Evolutionary conservation across 2,329 filamentous ascomycete genomes (phyloP).

Genomic region (Lasiodiplodia sp.): DNA sequence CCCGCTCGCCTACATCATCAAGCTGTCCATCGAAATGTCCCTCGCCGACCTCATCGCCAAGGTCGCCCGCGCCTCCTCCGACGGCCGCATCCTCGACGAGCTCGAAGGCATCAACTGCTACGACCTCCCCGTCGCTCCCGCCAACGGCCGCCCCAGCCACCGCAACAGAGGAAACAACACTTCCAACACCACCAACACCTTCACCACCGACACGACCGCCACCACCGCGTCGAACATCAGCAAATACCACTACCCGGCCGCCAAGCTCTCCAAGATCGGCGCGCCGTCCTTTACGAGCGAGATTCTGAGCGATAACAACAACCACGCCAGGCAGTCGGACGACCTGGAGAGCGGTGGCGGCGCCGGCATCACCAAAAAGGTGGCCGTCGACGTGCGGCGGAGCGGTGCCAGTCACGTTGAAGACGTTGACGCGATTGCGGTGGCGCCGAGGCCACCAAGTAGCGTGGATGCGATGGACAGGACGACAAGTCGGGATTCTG

Average conservation of each 20-base stretch:
- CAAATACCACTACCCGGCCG: background rate
- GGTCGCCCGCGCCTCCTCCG: slow-evolving; percentile 38
- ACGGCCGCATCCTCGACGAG: background rate
- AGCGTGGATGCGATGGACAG: background rate
- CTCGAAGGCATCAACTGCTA: background rate
- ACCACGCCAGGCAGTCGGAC: background rate
- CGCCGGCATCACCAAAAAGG: slow-evolving; percentile 2
- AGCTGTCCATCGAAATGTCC: slow-evolving; percentile 49
- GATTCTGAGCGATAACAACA: background rate
- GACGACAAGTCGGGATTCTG: background rate
- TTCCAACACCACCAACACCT: background rate
- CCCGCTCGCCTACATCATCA: slow-evolving; percentile 48
- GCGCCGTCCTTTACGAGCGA: slow-evolving; percentile 4
- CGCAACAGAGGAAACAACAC: background rate
- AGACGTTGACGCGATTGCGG: background rate
- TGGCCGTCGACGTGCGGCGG: background rate
- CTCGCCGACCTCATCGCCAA: slow-evolving; percentile 53
- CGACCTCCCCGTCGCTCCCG: background rate
- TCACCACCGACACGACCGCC: background rate
- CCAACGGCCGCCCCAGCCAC: background rate
- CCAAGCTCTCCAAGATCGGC: background rate
- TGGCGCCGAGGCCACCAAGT: background rate
- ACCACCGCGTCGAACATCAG: background rate
- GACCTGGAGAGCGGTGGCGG: background rate
- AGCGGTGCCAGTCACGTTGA: background rate